These are phyloP conservation scores for Candida ascalaphidarum DNA, from an alignment of 805 yeast genomes.

Conservation along the genomic window DNA sequence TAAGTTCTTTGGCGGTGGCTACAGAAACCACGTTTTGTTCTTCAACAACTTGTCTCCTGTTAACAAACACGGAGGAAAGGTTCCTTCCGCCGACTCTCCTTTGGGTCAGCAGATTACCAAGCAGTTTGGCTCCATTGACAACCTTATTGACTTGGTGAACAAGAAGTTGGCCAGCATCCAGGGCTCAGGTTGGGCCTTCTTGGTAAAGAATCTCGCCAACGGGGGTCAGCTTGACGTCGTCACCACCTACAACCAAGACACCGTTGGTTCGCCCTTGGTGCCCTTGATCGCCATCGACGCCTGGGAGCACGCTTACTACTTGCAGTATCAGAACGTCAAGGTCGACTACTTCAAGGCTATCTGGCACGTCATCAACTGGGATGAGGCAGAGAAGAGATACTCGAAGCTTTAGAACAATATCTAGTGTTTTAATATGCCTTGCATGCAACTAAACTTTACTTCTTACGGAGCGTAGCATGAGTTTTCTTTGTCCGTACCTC, in stretches of 20 bases:
- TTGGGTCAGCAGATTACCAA: conserved; percentile 49
- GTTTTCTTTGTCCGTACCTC: too few relatives aligned
- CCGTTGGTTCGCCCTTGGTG: conserved; percentile 57
- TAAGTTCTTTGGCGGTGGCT: conserved; percentile 93
- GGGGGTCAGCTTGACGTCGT: conserved; percentile 67
- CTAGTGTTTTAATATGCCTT: too few relatives aligned
- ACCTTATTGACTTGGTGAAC: conserved; percentile 56
- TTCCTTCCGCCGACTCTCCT: conserved; percentile 43
- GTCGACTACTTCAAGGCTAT: conserved; percentile 88
- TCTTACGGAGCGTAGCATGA: too few relatives aligned
- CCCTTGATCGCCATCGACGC: conserved; percentile 89
- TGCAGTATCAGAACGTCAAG: conserved; percentile 88
- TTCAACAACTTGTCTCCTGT: conserved; percentile 84
- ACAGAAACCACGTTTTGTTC: conserved; percentile 75
- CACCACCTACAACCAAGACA: conserved; percentile 81
- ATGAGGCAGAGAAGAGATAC: conserved; percentile 79
- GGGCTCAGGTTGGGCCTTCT: conserved; percentile 95
- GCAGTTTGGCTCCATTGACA: conserved; percentile 69
- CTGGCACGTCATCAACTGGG: conserved; percentile 94
- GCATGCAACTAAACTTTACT: too few relatives aligned
- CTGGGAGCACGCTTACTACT: conserved; percentile 95
- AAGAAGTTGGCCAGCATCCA: conserved; percentile 67
- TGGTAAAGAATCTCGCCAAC: conserved; percentile 70
- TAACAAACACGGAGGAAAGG: conserved; percentile 68
- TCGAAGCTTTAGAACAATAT: too few relatives aligned